A percentile compares a stretch with the other conserved stretches of the same genome.
Evolutionary conservation across 495 filamentous ascomycete genomes (phyloP).

Genomic region (Hypoxylon lenormandii): DNA sequence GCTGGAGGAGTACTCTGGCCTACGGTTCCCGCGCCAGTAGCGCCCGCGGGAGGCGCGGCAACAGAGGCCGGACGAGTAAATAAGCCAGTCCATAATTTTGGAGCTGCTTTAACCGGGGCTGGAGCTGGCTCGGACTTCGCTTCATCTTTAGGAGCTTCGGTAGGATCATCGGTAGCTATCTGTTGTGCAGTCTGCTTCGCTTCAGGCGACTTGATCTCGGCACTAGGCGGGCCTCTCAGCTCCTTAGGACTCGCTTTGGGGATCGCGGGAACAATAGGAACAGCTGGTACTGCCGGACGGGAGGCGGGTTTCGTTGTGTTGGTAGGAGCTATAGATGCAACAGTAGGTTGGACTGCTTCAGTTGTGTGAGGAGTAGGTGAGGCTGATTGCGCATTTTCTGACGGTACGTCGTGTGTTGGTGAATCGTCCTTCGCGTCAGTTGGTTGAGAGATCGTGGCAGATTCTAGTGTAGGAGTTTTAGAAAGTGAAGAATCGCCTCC

Average conservation of each 20-base stretch:
- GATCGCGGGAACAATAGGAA: slow-evolving; percentile 76
- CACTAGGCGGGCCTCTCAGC: slow-evolving; percentile 54
- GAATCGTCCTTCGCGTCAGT: slow-evolving; percentile 55
- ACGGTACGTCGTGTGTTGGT: slow-evolving; percentile 73
- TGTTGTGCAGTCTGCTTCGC: slow-evolving; percentile 56
- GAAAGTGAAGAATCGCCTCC: slow-evolving; percentile 17
- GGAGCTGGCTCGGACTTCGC: slow-evolving; percentile 52
- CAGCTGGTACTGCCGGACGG: slow-evolving; percentile 66
- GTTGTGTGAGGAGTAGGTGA: slow-evolving; percentile 76
- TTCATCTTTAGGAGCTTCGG: slow-evolving; percentile 46
- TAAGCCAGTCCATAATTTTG: slow-evolving; percentile 83
- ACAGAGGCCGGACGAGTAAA: slow-evolving; percentile 67
- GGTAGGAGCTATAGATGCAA: slow-evolving; percentile 40
- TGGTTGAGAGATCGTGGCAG: slow-evolving; percentile 16
- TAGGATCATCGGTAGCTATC: slow-evolving; percentile 40
- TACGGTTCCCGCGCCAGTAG: slow-evolving; percentile 48
- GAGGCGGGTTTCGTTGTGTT: slow-evolving; percentile 61
- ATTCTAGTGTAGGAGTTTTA: slow-evolving; percentile 50
- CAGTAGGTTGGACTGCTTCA: slow-evolving; percentile 57
- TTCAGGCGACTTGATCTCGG: slow-evolving; percentile 43
- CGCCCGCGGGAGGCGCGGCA: slow-evolving; percentile 35
- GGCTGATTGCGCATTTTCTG: slow-evolving; percentile 71
- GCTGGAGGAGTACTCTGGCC: slow-evolving; percentile 30
- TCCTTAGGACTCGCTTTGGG: slow-evolving; percentile 65
- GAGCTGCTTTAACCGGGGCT: slow-evolving; percentile 59